Conservation (phyloP, 192 early-diverging fungal species). For the Coemansia sp. region DNA sequence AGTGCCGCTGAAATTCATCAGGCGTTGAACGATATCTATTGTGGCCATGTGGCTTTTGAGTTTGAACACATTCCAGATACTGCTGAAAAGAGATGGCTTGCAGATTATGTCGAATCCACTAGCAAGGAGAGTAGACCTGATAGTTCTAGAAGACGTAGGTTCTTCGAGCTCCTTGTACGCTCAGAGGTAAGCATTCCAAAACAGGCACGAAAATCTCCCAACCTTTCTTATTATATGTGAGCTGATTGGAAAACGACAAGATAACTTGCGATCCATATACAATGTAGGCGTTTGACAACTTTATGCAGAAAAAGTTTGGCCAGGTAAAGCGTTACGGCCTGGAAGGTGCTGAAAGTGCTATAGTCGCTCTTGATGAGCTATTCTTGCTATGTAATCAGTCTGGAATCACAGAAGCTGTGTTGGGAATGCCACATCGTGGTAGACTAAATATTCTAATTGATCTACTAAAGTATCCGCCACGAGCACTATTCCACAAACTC, state of each 20-base stretch:
- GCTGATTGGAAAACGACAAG: neutral
- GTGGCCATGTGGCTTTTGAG: constrained; percentile 88
- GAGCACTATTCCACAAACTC: constrained; percentile 89
- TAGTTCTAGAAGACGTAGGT: constrained; percentile 64
- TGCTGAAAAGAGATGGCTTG: constrained; percentile 87
- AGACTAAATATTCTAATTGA: constrained; percentile 91
- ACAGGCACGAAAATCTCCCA: neutral
- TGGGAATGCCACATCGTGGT: constrained; percentile 97
- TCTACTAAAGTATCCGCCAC: constrained; percentile 76
- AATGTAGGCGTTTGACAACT: constrained; percentile 87
- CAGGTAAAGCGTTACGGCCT: constrained; percentile 95
- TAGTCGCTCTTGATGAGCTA: constrained; percentile 85
- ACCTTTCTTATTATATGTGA: neutral
- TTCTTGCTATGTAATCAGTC: constrained; percentile 64
- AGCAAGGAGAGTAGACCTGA: constrained; percentile 16
- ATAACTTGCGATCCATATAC: neutral
- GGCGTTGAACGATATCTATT: constrained; percentile 72
- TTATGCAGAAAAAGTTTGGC: constrained; percentile 96
- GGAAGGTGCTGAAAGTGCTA: constrained; percentile 96
- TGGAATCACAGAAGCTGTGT: constrained; percentile 77
- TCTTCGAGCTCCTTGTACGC: constrained; percentile 72
- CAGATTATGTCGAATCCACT: constrained; percentile 72
- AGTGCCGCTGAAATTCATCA: constrained; percentile 66
- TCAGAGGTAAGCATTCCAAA: constrained; percentile 63
- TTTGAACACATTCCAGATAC: constrained; percentile 89